phyloP scores from a whole-genome alignment of 2,329 filamentous ascomycete species.

The Claviceps maximensis region DNA sequence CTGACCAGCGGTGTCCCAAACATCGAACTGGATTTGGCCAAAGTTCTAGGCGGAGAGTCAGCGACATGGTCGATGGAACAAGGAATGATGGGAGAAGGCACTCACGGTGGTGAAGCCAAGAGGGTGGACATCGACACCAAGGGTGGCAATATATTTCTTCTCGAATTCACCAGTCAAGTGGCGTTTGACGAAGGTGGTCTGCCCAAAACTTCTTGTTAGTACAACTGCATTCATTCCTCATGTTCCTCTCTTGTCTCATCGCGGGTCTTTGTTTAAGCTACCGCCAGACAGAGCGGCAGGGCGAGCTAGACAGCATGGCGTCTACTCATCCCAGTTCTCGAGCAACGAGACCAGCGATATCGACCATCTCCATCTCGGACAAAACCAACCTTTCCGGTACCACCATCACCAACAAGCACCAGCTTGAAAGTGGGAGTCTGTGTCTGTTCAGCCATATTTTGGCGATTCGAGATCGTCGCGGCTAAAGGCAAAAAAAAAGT shows the following conservation, averaged over 20 bases:
- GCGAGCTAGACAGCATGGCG: conserved; percentile 7
- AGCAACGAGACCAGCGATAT: conserved; percentile 10
- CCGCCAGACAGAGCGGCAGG: conserved; percentile 13
- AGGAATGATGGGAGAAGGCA: conserved; percentile 16
- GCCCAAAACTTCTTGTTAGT: conserved; percentile 8
- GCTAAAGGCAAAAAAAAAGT: conserved; percentile 10
- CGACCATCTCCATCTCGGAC: neutral
- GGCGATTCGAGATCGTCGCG: conserved; percentile 14
- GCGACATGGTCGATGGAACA: conserved; percentile 1
- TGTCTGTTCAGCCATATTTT: conserved; percentile 50
- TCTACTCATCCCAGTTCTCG: neutral
- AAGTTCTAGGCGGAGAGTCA: conserved; percentile 50
- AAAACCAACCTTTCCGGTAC: conserved; percentile 82
- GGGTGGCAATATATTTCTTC: conserved; percentile 99
- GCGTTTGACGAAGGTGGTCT: conserved; percentile 99
- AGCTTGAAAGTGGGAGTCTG: conserved; percentile 89
- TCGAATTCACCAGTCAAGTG: conserved; percentile 99
- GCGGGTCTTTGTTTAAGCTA: neutral
- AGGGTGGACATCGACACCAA: conserved; percentile 98
- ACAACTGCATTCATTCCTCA: neutral
- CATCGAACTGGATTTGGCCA: conserved; percentile 94
- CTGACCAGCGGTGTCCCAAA: conserved; percentile 98
- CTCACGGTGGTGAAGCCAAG: conserved; percentile 95
- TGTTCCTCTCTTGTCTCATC: neutral
- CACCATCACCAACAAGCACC: conserved; percentile 97